These are phyloP conservation scores for Dalbergia oliveri DNA, from an alignment of 306 rosid genomes.

Conservation along the genomic window DNA sequence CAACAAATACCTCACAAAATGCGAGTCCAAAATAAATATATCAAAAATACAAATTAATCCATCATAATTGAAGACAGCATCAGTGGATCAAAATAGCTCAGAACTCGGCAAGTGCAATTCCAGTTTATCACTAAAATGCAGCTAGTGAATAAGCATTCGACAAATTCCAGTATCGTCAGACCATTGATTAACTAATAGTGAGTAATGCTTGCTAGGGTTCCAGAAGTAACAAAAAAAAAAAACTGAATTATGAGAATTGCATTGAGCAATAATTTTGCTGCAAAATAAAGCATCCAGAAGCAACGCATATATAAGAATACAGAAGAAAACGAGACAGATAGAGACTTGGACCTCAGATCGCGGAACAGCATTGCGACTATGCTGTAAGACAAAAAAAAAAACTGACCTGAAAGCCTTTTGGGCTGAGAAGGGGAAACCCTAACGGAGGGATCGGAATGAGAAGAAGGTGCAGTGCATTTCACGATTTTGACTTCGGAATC, in stretches of 20 bases:
- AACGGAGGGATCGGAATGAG: slow-evolving; percentile 29
- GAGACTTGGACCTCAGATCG: not conserved
- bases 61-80: slow-evolving; percentile 1
- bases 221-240: not conserved
- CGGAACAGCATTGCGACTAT: not conserved
- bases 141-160: not conserved
- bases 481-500: slow-evolving; percentile 65
- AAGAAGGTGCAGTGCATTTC: slow-evolving; percentile 61
- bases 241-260: not conserved
- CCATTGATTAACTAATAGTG: slow-evolving; percentile 23
- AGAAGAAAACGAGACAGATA: not conserved
- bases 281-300: not conserved
- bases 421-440: slow-evolving; percentile 58
- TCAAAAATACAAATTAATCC: not conserved
- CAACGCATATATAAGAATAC: no score
- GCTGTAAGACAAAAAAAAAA: not conserved
- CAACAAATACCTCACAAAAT: not conserved
- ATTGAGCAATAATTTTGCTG: not conserved
- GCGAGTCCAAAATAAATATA: not conserved
- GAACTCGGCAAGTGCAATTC: slow-evolving; percentile 1
- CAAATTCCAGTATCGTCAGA: not conserved
- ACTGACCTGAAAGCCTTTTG: slow-evolving; percentile 55
- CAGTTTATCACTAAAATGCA: slow-evolving; percentile 10
- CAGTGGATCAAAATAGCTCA: not conserved
- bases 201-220: slow-evolving; percentile 31